Evolutionary conservation across 2,329 filamentous ascomycete genomes (phyloP), one percentile per base, ranked within the genome.

Genomic region (Ilyonectria mors-panacis): DNA sequence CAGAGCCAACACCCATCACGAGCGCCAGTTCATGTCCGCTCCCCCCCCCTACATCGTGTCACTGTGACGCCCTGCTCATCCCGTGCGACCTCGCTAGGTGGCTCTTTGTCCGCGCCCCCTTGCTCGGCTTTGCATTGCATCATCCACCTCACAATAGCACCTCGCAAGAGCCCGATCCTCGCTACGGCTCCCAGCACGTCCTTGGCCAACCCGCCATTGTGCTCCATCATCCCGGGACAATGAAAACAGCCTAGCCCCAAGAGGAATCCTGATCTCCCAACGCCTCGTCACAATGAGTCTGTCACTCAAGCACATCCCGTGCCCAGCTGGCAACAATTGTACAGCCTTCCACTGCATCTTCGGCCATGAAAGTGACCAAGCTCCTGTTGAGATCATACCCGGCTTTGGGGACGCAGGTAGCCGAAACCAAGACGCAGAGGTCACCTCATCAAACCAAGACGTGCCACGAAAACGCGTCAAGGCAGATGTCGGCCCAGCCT

Each of bases 281-380:
- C 48, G 19, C 30, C 56, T 53, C 60, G 2, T 55, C 54, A 64
- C n/a, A 47, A 82, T 82, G 81, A 81, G 80, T 65, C 67, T 83
- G 64, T 73, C 76, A 53, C 83, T 87, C 68, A 87, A 86, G 71
- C 82, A 81, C 65, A 83, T 87, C 54, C 84, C 85, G 10, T 87
- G 85, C 70, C 85, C 85, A 6, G 84, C 84, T 21, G 85, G 85
- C 57, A 79, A 82, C 53, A 78, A 67, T 2, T 87, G 85, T 72
- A 84, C 81, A 9, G 84, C 85, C 17, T 86, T 85, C 70, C 80
- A 83, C 66, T 87, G 85, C 71, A 81, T 87, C 44, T 87, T 87
- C 70, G 83, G 83, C 30, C 84, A 87, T 70, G 77, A 77, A 37
- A 75, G 73, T 21, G 82, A 85, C 33, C 75, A 75, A 15, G 57